phyloP scores from a whole-genome alignment of 106 monocot species.

The Dactylorhiza incarnata region DNA sequence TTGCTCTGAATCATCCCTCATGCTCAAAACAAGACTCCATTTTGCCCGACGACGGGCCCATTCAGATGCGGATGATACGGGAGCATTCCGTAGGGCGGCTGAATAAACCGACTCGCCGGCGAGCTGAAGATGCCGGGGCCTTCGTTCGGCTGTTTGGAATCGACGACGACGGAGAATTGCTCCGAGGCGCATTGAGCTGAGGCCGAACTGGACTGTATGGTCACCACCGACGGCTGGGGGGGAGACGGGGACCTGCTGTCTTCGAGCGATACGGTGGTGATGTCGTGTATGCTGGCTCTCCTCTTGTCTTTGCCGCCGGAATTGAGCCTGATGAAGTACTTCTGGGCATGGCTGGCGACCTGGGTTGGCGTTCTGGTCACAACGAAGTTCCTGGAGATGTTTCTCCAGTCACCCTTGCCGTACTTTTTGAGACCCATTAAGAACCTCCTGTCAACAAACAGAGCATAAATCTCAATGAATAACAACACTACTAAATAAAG shows the following conservation, averaged over 20 bases:
- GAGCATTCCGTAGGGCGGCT: conserved; percentile 16
- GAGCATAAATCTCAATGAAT: conserved; percentile 1
- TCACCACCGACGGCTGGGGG: conserved; percentile 21
- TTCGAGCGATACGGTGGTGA: conserved; percentile 50
- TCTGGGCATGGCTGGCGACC: conserved; percentile 87
- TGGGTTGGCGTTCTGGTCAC: conserved; percentile 66
- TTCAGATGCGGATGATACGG: conserved; percentile 16
- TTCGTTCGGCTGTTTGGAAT: conserved; percentile 28
- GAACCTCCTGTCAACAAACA: conserved; percentile 42
- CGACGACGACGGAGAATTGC: conserved; percentile 17
- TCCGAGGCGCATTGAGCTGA: conserved; percentile 8
- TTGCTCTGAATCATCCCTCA: not conserved
- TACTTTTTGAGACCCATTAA: conserved; percentile 82
- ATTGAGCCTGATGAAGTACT: conserved; percentile 80
- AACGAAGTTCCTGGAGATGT: conserved; percentile 75
- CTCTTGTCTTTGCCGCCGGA: conserved; percentile 86
- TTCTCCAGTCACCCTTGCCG: conserved; percentile 90
- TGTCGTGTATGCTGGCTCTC: conserved; percentile 93
- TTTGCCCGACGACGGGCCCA: conserved; percentile 14
- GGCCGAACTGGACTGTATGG: conserved; percentile 19
- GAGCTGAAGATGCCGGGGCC: conserved; percentile 15
- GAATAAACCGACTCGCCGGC: conserved; percentile 20
- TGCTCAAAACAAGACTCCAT: not conserved
- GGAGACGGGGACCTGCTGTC: conserved; percentile 36
- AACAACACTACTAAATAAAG: not conserved